Evolutionary conservation across 1,139 yeast species (phyloP).

Genomic region (Scheffersomyces quercinus): DNA sequence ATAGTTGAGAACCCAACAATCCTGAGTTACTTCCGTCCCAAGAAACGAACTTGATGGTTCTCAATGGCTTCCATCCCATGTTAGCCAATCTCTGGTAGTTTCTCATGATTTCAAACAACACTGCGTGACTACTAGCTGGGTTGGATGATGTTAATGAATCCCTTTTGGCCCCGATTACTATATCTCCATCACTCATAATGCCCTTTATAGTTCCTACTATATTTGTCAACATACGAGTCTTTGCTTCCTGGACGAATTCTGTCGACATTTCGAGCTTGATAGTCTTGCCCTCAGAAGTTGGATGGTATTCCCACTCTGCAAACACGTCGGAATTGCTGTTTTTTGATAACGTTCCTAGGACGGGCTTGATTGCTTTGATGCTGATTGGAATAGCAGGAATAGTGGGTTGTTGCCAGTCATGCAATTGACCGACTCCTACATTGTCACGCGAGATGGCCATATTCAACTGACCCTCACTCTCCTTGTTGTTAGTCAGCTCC

Average conservation of each 20-base stretch:
- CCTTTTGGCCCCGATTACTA: slow-evolving; percentile 44
- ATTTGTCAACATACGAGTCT: slow-evolving; percentile 27
- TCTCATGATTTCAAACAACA: slow-evolving; percentile 43
- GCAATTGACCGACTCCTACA: slow-evolving; percentile 13
- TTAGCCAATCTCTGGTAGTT: slow-evolving; percentile 32
- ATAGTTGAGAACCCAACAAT: slow-evolving; percentile 31
- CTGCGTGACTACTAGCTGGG: slow-evolving; percentile 44
- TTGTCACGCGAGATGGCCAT: slow-evolving; percentile 26
- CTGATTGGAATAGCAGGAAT: slow-evolving; percentile 43
- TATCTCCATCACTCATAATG: slow-evolving; percentile 42
- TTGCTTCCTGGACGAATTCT: slow-evolving; percentile 11
- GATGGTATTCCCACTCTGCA: slow-evolving; percentile 28
- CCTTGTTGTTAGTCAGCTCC: slow-evolving; percentile 8
- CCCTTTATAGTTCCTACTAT: slow-evolving; percentile 40
- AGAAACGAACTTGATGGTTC: slow-evolving; percentile 43
- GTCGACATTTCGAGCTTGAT: slow-evolving; percentile 21
- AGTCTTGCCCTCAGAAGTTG: slow-evolving; percentile 13
- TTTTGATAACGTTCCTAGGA: slow-evolving; percentile 26
- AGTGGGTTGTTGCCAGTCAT: slow-evolving; percentile 11
- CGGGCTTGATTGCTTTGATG: slow-evolving; percentile 29
- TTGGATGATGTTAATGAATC: slow-evolving; percentile 40
- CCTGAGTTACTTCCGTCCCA: slow-evolving; percentile 46
- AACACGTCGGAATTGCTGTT: slow-evolving; percentile 12
- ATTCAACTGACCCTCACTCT: slow-evolving; percentile 9
- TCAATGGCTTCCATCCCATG: slow-evolving; percentile 47